phyloP scores from a whole-genome alignment of 2,329 filamentous ascomycete species.

The Aspergillus calidoustus region DNA sequence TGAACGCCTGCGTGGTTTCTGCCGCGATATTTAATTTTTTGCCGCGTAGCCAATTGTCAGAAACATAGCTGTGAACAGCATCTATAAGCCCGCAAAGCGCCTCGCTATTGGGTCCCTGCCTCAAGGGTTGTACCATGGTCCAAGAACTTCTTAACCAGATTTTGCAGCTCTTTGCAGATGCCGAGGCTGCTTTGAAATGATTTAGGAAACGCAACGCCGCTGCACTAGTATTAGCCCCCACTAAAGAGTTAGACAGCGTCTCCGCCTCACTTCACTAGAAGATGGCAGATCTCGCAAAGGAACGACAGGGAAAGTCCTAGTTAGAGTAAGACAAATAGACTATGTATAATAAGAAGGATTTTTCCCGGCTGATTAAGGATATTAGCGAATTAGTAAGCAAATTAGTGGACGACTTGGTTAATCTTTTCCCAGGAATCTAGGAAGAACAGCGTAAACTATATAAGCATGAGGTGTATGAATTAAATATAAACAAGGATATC shows the following conservation, averaged over 20 bases:
- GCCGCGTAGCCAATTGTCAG: too few relatives aligned
- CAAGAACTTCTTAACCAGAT: constrained; percentile 1
- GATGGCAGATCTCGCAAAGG: constrained; percentile 5
- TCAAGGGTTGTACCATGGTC: too few relatives aligned
- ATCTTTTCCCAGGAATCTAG: constrained; percentile 5
- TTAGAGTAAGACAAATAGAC: neutral
- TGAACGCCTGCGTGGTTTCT: too few relatives aligned
- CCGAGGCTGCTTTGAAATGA: constrained; percentile 3
- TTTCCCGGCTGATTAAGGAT: constrained; percentile 12
- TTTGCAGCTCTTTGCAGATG: constrained; percentile 4
- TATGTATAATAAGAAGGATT: constrained; percentile 8
- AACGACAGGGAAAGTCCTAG: neutral
- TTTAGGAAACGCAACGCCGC: neutral
- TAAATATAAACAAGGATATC: neutral
- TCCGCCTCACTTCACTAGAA: constrained; percentile 12
- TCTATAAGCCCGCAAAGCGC: too few relatives aligned
- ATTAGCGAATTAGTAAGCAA: constrained; percentile 1
- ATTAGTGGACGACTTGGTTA: constrained; percentile 4
- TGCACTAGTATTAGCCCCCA: neutral
- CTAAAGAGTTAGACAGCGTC: neutral
- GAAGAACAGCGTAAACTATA: constrained; percentile 5
- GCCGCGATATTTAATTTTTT: too few relatives aligned
- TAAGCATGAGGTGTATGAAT: constrained; percentile 7
- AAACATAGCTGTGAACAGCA: too few relatives aligned
- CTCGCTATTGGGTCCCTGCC: too few relatives aligned